phyloP scores from a whole-genome alignment of 1,284 basidiomycete genomes.

The Sutorius eximius region DNA sequence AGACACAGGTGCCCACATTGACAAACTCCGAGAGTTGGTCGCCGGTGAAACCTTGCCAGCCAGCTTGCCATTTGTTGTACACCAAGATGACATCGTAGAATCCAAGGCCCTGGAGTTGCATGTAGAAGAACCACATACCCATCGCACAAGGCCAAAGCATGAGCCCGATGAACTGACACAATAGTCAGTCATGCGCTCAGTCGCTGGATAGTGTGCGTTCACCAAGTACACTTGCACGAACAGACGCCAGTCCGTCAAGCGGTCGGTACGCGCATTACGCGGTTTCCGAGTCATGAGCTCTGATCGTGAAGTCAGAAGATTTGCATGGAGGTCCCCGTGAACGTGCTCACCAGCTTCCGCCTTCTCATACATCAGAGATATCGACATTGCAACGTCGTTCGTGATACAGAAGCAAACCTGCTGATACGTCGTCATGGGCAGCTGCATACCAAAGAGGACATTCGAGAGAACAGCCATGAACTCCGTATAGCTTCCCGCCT shows the following conservation, averaged over 20 bases:
- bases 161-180: slow-evolving; percentile 42
- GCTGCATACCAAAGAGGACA: slow-evolving; percentile 41
- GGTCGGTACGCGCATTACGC: slow-evolving; percentile 59
- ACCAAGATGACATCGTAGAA: slow-evolving; percentile 43
- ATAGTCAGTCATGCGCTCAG: background rate
- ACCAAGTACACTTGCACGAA: slow-evolving; percentile 35
- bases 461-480: slow-evolving; percentile 38
- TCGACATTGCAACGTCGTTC: slow-evolving; percentile 39
- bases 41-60: slow-evolving; percentile 32
- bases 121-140: slow-evolving; percentile 43
- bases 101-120: slow-evolving; percentile 34
- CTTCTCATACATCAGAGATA: slow-evolving; percentile 40
- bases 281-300: slow-evolving; percentile 60
- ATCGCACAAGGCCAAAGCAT: slow-evolving; percentile 48
- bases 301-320: slow-evolving; percentile 6
- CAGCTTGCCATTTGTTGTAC: slow-evolving; percentile 39
- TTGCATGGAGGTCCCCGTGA: background rate
- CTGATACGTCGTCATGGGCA: slow-evolving; percentile 42
- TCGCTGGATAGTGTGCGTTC: slow-evolving; percentile 1
- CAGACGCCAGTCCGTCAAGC: slow-evolving; percentile 42
- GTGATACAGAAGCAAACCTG: slow-evolving; percentile 42
- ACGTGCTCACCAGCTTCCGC: slow-evolving; percentile 33
- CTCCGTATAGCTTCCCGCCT: slow-evolving; percentile 35
- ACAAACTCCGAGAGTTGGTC: slow-evolving; percentile 36
- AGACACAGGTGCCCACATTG: slow-evolving; percentile 40